A percentile compares a stretch with the other conserved stretches of the same genome.
These are phyloP conservation scores for Penicillium arizonense DNA, from an alignment of 495 filamentous ascomycete genomes.

Conservation along the genomic window DNA sequence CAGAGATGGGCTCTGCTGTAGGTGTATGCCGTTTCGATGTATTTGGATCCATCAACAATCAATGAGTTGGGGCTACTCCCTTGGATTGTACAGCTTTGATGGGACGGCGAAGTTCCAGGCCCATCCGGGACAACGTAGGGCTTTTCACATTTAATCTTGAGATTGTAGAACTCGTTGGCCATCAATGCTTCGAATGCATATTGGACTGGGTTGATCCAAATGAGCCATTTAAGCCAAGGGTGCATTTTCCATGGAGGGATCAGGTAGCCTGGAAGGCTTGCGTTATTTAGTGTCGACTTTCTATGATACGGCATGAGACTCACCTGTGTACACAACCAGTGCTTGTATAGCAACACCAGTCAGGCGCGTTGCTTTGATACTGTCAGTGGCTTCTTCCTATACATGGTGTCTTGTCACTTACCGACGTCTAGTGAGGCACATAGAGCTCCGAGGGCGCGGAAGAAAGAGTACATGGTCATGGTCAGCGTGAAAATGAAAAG, in stretches of 20 bases:
- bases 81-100: conserved; percentile 61
- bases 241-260: conserved; percentile 73
- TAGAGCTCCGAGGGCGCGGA: conserved; percentile 68
- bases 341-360: conserved; percentile 63
- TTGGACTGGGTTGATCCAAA: conserved; percentile 71
- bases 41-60: conserved; percentile 51
- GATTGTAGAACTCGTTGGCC: conserved; percentile 56
- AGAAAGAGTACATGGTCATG: conserved; percentile 77
- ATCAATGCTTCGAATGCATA: conserved; percentile 72
- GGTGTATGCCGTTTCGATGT: conserved; percentile 51
- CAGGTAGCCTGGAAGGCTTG: conserved; percentile 55
- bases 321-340: conserved; percentile 71
- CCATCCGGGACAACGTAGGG: conserved; percentile 61
- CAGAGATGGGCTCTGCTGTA: conserved; percentile 59
- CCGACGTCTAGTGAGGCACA: conserved; percentile 60
- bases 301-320: not conserved
- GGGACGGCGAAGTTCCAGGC: conserved; percentile 51
- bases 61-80: conserved; percentile 51
- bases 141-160: conserved; percentile 48
- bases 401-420: conserved; percentile 10
- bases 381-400: not conserved
- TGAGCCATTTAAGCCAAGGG: conserved; percentile 78
- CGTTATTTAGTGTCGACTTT: not conserved
- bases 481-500: conserved; percentile 61
- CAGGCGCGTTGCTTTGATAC: conserved; percentile 52